Evolutionary conservation across 73 alveolate species (phyloP).

Genomic region (Effrenium voratum): DNA sequence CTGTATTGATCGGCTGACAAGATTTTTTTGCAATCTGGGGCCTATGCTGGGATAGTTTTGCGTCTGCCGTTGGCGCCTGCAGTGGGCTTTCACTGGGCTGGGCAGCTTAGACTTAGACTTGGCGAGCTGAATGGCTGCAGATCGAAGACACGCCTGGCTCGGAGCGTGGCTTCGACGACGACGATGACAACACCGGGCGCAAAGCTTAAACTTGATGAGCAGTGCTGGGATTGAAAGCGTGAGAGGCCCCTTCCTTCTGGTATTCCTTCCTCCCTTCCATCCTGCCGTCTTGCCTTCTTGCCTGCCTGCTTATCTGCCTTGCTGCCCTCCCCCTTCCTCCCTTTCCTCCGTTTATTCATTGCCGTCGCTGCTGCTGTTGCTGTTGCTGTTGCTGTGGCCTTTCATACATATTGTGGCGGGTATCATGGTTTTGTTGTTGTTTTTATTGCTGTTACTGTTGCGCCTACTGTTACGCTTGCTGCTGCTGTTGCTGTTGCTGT

Average conservation of each 20-base stretch:
- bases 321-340: neutral
- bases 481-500: neutral
- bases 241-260: neutral
- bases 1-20: too few relatives aligned
- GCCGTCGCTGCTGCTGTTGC: neutral
- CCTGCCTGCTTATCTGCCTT: neutral
- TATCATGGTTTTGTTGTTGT: neutral
- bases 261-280: neutral
- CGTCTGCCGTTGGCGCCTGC: too few relatives aligned
- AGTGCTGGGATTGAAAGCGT: neutral
- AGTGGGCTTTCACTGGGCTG: too few relatives aligned
- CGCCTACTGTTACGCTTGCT: neutral
- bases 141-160: conserved; percentile 92
- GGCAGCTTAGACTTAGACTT: too few relatives aligned
- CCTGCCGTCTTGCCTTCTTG: neutral
- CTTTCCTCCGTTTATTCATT: neutral
- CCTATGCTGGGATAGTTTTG: too few relatives aligned
- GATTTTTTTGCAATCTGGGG: too few relatives aligned
- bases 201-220: neutral
- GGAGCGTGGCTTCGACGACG: conserved; percentile 89
- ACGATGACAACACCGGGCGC: conserved; percentile 38
- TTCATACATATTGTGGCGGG: neutral
- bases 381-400: neutral
- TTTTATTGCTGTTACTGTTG: neutral
- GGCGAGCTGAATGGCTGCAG: neutral